Evolutionary conservation across 2,329 filamentous ascomycete species (phyloP).

Genomic region (Beauveria scarabaeidicola): DNA sequence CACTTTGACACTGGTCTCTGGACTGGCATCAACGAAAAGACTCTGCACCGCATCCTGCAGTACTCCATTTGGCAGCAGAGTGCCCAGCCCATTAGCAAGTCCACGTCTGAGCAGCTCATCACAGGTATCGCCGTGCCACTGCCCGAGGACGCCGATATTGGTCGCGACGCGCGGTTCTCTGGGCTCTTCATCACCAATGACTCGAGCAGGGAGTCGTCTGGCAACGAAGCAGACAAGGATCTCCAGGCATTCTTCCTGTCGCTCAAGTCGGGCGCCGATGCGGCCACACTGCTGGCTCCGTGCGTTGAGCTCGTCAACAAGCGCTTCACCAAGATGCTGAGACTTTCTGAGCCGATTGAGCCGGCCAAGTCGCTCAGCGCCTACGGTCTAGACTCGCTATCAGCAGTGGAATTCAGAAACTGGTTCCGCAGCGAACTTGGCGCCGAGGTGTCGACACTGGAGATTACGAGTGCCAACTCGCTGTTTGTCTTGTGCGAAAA

Average conservation of each 20-base stretch:
- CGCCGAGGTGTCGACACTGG: slow-evolving; percentile 19
- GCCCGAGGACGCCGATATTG: slow-evolving; percentile 17
- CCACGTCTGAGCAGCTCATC: slow-evolving; percentile 19
- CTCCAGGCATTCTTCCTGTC: slow-evolving; percentile 12
- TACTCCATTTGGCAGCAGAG: slow-evolving; percentile 22
- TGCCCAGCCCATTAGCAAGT: slow-evolving; percentile 11
- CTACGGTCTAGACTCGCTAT: slow-evolving; percentile 23
- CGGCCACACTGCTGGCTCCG: slow-evolving; percentile 12
- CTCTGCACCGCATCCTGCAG: slow-evolving; percentile 20
- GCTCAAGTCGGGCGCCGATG: slow-evolving; percentile 4
- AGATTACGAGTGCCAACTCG: slow-evolving; percentile 21
- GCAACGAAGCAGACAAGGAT: slow-evolving; percentile 10
- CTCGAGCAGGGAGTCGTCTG: not conserved
- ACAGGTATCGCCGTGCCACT: slow-evolving; percentile 19
- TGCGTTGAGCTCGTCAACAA: slow-evolving; percentile 16
- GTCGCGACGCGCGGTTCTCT: slow-evolving; percentile 19
- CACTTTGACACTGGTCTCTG: slow-evolving; percentile 11
- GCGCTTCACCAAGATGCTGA: slow-evolving; percentile 19
- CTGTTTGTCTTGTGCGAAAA: slow-evolving; percentile 21
- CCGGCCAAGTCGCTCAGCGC: slow-evolving; percentile 17
- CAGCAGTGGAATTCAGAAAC: slow-evolving; percentile 23
- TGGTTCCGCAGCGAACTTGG: slow-evolving; percentile 18
- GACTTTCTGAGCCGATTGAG: slow-evolving; percentile 18
- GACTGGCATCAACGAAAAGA: slow-evolving; percentile 20
- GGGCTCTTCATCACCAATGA: slow-evolving; percentile 6